These are phyloP conservation scores for Ottelia alismoides DNA, from an alignment of 106 monocot species.

Conservation along the genomic window DNA sequence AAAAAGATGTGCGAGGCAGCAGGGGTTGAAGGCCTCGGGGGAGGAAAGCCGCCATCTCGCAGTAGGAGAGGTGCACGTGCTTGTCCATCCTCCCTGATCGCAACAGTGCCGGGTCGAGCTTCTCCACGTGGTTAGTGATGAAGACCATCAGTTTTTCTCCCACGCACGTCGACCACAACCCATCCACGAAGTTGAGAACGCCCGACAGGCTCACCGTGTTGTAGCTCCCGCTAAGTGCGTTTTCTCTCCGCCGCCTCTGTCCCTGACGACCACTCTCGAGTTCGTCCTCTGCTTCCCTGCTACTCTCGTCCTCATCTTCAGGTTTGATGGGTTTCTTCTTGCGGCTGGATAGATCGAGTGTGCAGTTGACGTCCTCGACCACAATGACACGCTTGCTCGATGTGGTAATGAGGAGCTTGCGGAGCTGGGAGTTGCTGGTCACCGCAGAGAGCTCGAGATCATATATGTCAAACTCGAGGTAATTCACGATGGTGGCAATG, in stretches of 20 bases:
- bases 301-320: slow-evolving; percentile 1
- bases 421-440: slow-evolving; percentile 30
- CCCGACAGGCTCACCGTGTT: slow-evolving; percentile 22
- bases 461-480: slow-evolving; percentile 48
- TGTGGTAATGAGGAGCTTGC: slow-evolving; percentile 15
- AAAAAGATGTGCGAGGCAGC: too few species aligned
- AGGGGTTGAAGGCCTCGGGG: too few species aligned
- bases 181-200: slow-evolving; percentile 38
- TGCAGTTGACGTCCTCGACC: slow-evolving; percentile 23
- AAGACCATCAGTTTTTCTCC: slow-evolving; percentile 41
- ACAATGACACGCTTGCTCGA: slow-evolving; percentile 13
- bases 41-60: slow-evolving; percentile 33
- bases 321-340: slow-evolving; percentile 2
- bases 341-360: not conserved
- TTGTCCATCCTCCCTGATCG: slow-evolving; percentile 46
- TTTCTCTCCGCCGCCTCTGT: not conserved
- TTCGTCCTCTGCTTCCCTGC: not conserved
- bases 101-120: slow-evolving; percentile 35
- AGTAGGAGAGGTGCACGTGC: slow-evolving; percentile 54
- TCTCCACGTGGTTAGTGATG: slow-evolving; percentile 26
- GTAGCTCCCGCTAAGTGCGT: too few species aligned
- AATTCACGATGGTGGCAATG: slow-evolving; percentile 50
- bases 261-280: not conserved
- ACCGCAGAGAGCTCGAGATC: slow-evolving; percentile 51
- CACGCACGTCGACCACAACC: slow-evolving; percentile 37